phyloP scores from a whole-genome alignment of 257 asterid genomes.

The Gardenia jasminoides region DNA sequence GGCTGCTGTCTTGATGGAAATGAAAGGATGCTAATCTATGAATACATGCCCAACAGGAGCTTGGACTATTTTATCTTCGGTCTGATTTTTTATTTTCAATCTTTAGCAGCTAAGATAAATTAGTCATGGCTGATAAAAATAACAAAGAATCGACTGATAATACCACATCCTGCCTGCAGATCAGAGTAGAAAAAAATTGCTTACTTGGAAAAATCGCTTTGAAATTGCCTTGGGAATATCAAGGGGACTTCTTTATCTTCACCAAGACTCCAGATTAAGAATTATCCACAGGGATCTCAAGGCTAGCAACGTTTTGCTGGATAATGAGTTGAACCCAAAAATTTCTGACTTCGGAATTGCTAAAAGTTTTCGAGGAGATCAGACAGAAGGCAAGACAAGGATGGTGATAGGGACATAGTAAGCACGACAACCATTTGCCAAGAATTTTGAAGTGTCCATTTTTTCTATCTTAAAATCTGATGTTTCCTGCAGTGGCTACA shows the following conservation, averaged over 20 bases:
- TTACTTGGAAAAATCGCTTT: constrained; percentile 26
- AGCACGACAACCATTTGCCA: neutral
- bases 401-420: constrained; percentile 29
- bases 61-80: constrained; percentile 40
- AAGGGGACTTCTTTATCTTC: constrained; percentile 36
- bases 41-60: constrained; percentile 38
- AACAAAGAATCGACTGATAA: neutral
- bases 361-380: constrained; percentile 19
- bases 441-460: no score
- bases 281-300: constrained; percentile 30
- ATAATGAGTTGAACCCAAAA: constrained; percentile 23
- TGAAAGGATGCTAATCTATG: constrained; percentile 43
- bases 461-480: neutral
- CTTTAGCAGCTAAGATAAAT: neutral
- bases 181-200: constrained; percentile 8
- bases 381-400: constrained; percentile 24
- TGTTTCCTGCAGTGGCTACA: constrained; percentile 24
- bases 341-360: constrained; percentile 31
- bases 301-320: constrained; percentile 25
- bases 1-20: constrained; percentile 41
- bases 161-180: constrained; percentile 15
- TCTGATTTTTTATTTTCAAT: neutral
- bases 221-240: constrained; percentile 28
- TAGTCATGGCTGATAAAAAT: neutral
- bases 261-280: constrained; percentile 30